Evolutionary conservation across 768 basidiomycete species (phyloP), one percentile per base, ranked within the genome.

Genomic region (Kwoniella dejecticola): DNA sequence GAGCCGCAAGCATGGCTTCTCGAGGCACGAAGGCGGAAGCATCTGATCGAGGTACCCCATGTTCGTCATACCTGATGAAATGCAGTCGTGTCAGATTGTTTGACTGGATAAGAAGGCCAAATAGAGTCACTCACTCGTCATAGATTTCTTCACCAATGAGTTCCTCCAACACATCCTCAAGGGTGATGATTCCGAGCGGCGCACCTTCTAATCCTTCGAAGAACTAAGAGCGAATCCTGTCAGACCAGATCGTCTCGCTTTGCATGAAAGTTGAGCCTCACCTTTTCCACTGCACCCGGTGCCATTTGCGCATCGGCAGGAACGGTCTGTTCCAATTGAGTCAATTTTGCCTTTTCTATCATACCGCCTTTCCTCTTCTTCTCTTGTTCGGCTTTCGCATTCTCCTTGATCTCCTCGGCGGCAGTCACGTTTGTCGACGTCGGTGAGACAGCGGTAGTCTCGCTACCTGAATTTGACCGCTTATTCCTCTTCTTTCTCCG

Each of bases 151-250:
- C 90, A 13, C 91, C 91, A 57, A 94, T 93, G 11, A 94, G 83
- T 74, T 93, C 91, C 85, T 95, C 92, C 10, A 95, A 82, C 8
- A 95, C 89, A 66, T 95, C 92, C 79, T 95, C 92, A 1, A 95
- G 83, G 0, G 92, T 95, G 63, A 95, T 93, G 69, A 95, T 91
- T 50, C 92, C 92, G 24, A 93, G 82, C 2, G 90, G 91, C 82
- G 88, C 88, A 31, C 91, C 89, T 75, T 93, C 90, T 55, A 91
- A 84, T 40, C 84, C 84, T 81, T 88, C 87, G 76, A 94, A 81
- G 80, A 92, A 91, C 85, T 89, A 69, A 1, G 17, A n/a, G 41
- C 44, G 15, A 19, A 36, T 38, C n/a, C n/a, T n/a, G n/a, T n/a
- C n/a, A n/a, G n/a, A n/a, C n/a, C n/a, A n/a, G 24, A 42, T 46